These are phyloP conservation scores for Annulohypoxylon bovei DNA, from an alignment of 495 filamentous ascomycete genomes.

Conservation along the genomic window DNA sequence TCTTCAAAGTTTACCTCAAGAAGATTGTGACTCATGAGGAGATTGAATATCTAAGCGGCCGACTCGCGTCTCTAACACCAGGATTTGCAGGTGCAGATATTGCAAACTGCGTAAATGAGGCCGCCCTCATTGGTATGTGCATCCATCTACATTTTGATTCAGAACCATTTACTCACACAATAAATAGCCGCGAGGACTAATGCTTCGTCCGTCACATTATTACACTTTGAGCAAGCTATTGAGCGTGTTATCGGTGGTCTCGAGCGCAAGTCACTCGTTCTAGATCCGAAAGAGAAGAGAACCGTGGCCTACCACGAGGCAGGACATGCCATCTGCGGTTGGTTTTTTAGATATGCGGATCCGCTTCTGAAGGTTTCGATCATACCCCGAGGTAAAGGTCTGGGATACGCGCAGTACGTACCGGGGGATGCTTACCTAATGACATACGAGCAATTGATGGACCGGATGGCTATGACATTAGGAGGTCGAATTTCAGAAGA, in stretches of 20 bases:
- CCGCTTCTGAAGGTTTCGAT: conserved; percentile 98
- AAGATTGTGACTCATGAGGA: conserved; percentile 94
- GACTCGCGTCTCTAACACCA: conserved; percentile 90
- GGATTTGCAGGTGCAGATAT: conserved; percentile 98
- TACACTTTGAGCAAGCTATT: conserved; percentile 95
- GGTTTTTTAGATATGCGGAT: conserved; percentile 96
- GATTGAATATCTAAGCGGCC: conserved; percentile 83
- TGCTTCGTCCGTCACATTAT: conserved; percentile 80
- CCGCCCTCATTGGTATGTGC: conserved; percentile 89
- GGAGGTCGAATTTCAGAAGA: conserved; percentile 95
- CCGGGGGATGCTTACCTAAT: conserved; percentile 93
- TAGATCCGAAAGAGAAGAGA: conserved; percentile 90
- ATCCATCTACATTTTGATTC: background rate
- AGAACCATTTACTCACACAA: conserved; percentile 50
- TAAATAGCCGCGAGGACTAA: conserved; percentile 79
- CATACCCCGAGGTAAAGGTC: conserved; percentile 92
- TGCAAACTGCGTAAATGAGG: conserved; percentile 97
- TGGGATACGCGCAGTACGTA: conserved; percentile 98
- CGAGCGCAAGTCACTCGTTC: conserved; percentile 94
- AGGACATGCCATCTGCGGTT: conserved; percentile 97
- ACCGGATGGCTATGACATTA: conserved; percentile 99
- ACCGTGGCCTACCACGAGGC: conserved; percentile 98
- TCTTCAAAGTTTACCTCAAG: conserved; percentile 90
- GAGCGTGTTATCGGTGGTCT: conserved; percentile 96
- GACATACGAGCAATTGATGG: conserved; percentile 96